Percentiles rank a stretch among this genome's conserved stretches.
These are phyloP conservation scores for Tulasnella sp. DNA, from an alignment of 768 basidiomycete genomes.

Conservation along the genomic window DNA sequence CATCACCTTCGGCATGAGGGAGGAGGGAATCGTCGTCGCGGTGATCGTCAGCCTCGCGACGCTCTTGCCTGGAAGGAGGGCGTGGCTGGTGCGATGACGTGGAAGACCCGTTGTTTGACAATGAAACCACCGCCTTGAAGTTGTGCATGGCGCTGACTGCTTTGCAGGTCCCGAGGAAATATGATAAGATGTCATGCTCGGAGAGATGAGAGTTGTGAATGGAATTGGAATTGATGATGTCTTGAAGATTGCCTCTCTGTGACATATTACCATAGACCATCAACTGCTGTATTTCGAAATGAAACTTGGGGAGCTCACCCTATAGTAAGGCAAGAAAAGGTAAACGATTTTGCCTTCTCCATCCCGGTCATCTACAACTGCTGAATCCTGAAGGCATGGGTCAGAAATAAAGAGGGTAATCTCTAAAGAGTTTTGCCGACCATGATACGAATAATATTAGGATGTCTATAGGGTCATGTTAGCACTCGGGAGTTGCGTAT, in stretches of 20 bases:
- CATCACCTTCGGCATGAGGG: constrained; percentile 63
- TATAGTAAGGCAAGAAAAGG: constrained; percentile 88
- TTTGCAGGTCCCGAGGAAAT: constrained; percentile 90
- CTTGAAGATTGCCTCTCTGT: constrained; percentile 88
- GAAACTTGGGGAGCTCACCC: constrained; percentile 34
- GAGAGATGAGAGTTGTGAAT: constrained; percentile 73
- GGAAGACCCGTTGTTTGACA: constrained; percentile 9
- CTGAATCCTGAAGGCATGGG: constrained; percentile 53
- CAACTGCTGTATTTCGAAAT: background rate
- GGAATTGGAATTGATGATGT: constrained; percentile 76
- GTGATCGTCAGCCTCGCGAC: constrained; percentile 23
- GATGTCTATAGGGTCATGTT: constrained; percentile 45
- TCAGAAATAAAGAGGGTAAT: background rate
- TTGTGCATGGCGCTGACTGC: constrained; percentile 92
- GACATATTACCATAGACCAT: constrained; percentile 8
- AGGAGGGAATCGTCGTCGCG: constrained; percentile 57
- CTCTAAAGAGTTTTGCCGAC: constrained; percentile 28
- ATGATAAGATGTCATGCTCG: constrained; percentile 74
- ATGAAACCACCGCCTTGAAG: constrained; percentile 36
- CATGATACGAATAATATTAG: constrained; percentile 91
- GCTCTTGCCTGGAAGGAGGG: constrained; percentile 9
- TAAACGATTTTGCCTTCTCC: constrained; percentile 93
- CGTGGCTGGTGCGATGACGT: background rate
- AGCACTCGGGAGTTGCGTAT: background rate
- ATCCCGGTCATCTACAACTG: constrained; percentile 84